A percentile compares a stretch with the other conserved stretches of the same genome.
These are phyloP conservation scores for Pterocarpus santalinus DNA, from an alignment of 306 rosid species.

Conservation along the genomic window DNA sequence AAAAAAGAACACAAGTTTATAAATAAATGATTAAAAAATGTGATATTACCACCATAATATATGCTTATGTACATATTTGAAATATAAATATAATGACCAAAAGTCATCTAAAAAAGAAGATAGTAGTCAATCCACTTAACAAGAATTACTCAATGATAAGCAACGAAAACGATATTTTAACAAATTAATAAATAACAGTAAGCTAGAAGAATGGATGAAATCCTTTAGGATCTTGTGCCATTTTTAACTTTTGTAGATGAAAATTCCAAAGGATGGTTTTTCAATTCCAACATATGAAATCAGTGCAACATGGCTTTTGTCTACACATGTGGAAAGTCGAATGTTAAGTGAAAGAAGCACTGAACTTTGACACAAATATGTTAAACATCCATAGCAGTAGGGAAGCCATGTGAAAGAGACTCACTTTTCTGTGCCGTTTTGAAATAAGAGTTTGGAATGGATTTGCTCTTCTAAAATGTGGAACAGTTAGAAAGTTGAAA, in stretches of 20 bases:
- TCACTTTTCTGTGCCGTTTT: constrained; percentile 35
- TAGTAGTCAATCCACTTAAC: not conserved
- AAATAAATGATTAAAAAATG: not conserved
- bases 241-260: constrained; percentile 3
- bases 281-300: not conserved
- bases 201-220: not conserved
- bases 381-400: not conserved
- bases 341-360: not conserved
- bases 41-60: not conserved
- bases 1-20: constrained; percentile 16
- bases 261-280: not conserved
- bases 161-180: not conserved
- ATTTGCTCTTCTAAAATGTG: not conserved
- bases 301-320: not conserved
- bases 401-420: constrained; percentile 14
- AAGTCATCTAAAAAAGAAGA: not conserved
- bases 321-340: not conserved
- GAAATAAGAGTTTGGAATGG: constrained; percentile 10
- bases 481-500: not conserved
- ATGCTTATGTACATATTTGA: not conserved
- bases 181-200: not conserved
- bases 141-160: not conserved
- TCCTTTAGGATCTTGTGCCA: not conserved
- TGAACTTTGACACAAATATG: not conserved
- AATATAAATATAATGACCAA: not conserved